Evolutionary conservation across 345 rosid genomes (phyloP).

Genomic region (Bruguiera gymnorhiza): DNA sequence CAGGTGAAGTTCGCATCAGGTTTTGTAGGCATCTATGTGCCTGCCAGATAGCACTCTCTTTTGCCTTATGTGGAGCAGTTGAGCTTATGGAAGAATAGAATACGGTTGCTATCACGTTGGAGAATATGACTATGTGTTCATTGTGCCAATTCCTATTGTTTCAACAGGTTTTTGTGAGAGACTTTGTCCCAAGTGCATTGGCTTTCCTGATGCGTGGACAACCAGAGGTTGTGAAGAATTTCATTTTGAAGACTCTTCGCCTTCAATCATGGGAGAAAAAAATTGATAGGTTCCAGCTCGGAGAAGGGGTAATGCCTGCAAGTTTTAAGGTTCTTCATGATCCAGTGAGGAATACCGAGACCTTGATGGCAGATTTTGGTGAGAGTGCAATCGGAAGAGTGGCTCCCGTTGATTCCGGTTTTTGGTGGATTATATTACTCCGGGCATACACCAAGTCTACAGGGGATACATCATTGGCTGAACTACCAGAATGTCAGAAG

Average conservation of each 20-base stretch:
- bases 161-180: slow-evolving; percentile 78
- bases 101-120: too few species aligned
- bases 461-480: slow-evolving; percentile 81
- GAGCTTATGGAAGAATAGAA: too few species aligned
- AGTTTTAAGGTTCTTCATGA: slow-evolving; percentile 96
- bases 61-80: too few species aligned
- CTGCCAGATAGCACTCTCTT: too few species aligned
- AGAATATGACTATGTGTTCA: too few species aligned
- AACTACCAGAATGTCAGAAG: slow-evolving; percentile 89
- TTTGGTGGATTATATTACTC: slow-evolving; percentile 96
- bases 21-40: neutral
- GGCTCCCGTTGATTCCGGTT: slow-evolving; percentile 96
- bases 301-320: slow-evolving; percentile 99
- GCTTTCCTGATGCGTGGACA: slow-evolving; percentile 92
- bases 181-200: slow-evolving; percentile 85
- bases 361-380: slow-evolving; percentile 88
- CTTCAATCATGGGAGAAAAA: slow-evolving; percentile 98
- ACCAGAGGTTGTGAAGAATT: slow-evolving; percentile 79
- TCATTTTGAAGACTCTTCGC: slow-evolving; percentile 87
- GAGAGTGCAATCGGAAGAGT: slow-evolving; percentile 99
- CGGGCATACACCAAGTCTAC: slow-evolving; percentile 92
- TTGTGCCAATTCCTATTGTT: neutral
- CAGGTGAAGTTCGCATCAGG: slow-evolving; percentile 47
- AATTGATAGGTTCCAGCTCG: slow-evolving; percentile 93
- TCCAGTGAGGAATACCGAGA: slow-evolving; percentile 80